Base-by-base conservation (phyloP, 1,284 basidiomycete species). In the Pascua sp. region DNA sequence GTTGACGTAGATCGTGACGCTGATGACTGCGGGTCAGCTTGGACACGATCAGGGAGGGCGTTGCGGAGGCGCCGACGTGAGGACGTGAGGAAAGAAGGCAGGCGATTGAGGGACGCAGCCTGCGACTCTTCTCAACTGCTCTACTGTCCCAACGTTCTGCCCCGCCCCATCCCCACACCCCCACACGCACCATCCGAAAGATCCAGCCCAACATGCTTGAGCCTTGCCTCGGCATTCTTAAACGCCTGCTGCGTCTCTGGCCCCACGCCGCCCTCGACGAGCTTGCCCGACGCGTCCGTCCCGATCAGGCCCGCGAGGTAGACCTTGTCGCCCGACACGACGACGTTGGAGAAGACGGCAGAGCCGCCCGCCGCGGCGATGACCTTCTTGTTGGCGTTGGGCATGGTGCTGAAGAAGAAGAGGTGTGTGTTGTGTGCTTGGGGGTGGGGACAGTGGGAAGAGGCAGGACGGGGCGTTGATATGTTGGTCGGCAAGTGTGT, bases 251-350 rank as follows among this genome's bases (percentile, higher is more conserved):
- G 81, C 0, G 88, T 88, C 61, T 85, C 81, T 3, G 88, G 89
- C 67, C 85, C 86, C 5, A 89, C 88, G 8, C 83, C 85, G 4
- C 87, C 83, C 53, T 89, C 82, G 57, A 87, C 79, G 49, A 81
- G 78, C 70, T 89, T 89, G 0, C 87, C 88, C 51, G 87, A 83
- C 1, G 86, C 80, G 69, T 90, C 88, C 7, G 51, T 18, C 12
- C 56, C 56, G 16, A 59, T 39, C 2, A 59, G 47, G 11, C 60
- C 60, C 8, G 60, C 57, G 12, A 62, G 54, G 45, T 59, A 62
- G 12, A 55, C 60, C 13, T 41, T 55, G 54, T 59, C 42, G 32
- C 60, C 60, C 7, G 57, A 56, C 3, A 56, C 45, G 15, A 59
- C 54, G 8, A 54, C 37, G 57, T 59, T 56, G 46, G 51, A 53